A percentile compares a stretch with the other conserved stretches of the same genome.
Conservation (phyloP, 805 yeast species). For the Saccharomycopsis selenospora region DNA sequence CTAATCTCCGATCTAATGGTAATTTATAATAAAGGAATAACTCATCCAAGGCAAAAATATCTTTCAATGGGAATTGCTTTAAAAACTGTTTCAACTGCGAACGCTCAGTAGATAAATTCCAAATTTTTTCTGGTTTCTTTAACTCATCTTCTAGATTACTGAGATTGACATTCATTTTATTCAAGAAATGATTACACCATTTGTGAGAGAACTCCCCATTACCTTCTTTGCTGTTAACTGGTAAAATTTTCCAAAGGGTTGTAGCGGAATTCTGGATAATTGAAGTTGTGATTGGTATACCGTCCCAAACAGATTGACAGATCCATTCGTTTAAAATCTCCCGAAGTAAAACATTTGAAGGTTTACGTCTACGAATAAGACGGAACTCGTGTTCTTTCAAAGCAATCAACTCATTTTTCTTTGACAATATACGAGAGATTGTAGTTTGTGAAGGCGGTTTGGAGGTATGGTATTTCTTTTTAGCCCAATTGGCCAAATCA, state of each 20-base stretch:
- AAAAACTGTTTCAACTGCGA: slow-evolving; percentile 39
- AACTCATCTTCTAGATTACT: slow-evolving; percentile 39
- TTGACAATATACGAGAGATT: slow-evolving; percentile 51
- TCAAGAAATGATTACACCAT: slow-evolving; percentile 48
- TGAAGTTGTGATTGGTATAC: slow-evolving; percentile 56
- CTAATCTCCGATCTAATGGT: slow-evolving; percentile 53
- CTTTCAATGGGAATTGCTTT: slow-evolving; percentile 40
- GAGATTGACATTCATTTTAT: slow-evolving; percentile 45
- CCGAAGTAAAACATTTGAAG: slow-evolving; percentile 47
- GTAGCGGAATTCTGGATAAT: slow-evolving; percentile 57
- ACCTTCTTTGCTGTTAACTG: slow-evolving; percentile 48
- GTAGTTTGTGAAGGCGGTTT: slow-evolving; percentile 63
- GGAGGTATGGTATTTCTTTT: slow-evolving; percentile 41
- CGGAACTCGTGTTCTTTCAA: slow-evolving; percentile 45
- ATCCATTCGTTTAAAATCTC: slow-evolving; percentile 65
- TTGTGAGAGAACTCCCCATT: slow-evolving; percentile 58
- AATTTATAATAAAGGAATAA: slow-evolving; percentile 51
- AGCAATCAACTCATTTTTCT: slow-evolving; percentile 46
- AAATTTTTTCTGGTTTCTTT: slow-evolving; percentile 43
- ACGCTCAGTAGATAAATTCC: slow-evolving; percentile 52
- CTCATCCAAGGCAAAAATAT: slow-evolving; percentile 55
- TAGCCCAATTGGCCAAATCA: slow-evolving; percentile 61
- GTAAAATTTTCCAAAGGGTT: slow-evolving; percentile 55
- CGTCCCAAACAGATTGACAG: slow-evolving; percentile 59
- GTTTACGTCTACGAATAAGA: slow-evolving; percentile 44